Evolutionary conservation across 228 moss, liverwort and hornwort species (phyloP).

Genomic region (Sphagnum fallax): DNA sequence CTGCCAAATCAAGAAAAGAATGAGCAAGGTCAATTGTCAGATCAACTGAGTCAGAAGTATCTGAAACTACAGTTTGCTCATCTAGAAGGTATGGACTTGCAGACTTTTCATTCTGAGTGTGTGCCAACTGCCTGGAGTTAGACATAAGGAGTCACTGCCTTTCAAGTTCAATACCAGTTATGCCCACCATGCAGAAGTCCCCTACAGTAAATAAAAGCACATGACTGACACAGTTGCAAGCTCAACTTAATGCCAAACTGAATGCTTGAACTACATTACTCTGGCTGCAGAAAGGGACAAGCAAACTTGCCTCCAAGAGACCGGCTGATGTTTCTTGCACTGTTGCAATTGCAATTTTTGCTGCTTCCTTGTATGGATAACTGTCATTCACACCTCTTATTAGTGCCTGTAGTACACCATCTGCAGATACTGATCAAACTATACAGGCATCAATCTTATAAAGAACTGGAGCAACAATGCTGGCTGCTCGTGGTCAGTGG

Average conservation of each 20-base stretch:
- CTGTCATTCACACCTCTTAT: slow-evolving; percentile 8
- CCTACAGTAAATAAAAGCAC: neutral
- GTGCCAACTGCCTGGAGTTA: neutral
- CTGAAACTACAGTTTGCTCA: neutral
- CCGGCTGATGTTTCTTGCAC: slow-evolving; percentile 41
- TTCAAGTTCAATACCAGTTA: too few species aligned
- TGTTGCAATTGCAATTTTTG: slow-evolving; percentile 42
- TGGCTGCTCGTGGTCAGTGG: too few species aligned
- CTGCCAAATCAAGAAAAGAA: slow-evolving; percentile 5
- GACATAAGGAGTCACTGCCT: too few species aligned
- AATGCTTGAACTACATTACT: neutral
- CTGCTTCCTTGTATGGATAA: slow-evolving; percentile 66
- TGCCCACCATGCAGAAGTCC: neutral
- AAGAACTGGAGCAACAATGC: neutral
- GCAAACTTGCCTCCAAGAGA: slow-evolving; percentile 40
- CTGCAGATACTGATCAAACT: neutral
- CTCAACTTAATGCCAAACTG: neutral
- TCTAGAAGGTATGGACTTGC: neutral
- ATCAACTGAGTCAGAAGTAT: neutral
- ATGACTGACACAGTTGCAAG: neutral
- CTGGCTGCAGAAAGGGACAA: neutral
- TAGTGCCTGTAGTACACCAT: neutral
- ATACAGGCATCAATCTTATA: neutral
- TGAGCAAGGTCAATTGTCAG: neutral
- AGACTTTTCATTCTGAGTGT: neutral